Evolutionary conservation across 306 rosid genomes (phyloP), one percentile per base, ranked within the genome.

Genomic region (Trifolium pratense): DNA sequence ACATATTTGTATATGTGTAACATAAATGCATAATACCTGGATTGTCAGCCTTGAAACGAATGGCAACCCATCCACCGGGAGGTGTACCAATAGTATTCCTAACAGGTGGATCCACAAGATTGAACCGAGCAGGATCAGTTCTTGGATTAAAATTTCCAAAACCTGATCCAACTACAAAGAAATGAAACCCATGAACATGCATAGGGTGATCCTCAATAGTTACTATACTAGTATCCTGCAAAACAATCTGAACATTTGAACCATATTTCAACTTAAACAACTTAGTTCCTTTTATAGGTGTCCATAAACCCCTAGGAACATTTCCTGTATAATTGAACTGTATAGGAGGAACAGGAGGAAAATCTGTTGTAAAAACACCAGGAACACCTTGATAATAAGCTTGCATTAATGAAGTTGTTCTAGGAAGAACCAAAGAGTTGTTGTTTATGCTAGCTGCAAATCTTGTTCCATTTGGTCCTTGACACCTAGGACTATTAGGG

Each of bases 61-160:
- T 89, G 65, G 97, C 98, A 5, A 94, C 99, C 97, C 99, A 94
- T 70, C 99, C 99, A 20, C 99, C 99, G 0, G 97, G 97, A 56
- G 86, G 75, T 5, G 98, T 87, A 65, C 97, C 99, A 55, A 94
- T 78, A 49, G 97, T 94, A 64, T 94, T 94, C 79, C 87, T 89
- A 61, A 48, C 80, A 2, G 99, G 96, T 17, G 99, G 99, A 68
- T 91, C 97, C 4, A 84, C 9, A 26, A 91, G 88, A 84, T 94
- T 94, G 43, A 91, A 94, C 31, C 74, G 88, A 0, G 89, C 82
- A 23, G 97, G 85, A 53, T 94, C 98, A 0, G 80, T 86, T 34
- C 75, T 74, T 2, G 97, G 96, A 86, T 94, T 94, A 76, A 87
- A 94, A 77, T 94, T 94, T 3, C 98, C 97, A 43, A 89, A 83